Conservation (phyloP, 495 filamentous ascomycete genomes). For the Penicillium verhagenii region DNA sequence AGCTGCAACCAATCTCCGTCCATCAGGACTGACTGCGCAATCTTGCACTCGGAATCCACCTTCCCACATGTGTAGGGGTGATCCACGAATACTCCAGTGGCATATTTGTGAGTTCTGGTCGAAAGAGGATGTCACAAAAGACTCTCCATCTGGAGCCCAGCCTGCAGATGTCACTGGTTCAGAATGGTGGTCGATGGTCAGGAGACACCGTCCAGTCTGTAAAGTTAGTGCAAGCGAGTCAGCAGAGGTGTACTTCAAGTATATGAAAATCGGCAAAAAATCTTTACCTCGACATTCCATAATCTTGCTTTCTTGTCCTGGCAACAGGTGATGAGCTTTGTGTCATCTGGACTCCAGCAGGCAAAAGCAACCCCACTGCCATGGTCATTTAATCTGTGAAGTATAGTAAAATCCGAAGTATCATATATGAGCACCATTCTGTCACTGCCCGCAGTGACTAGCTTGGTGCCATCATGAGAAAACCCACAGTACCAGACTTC, state of each 20-base stretch:
- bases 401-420: constrained; percentile 62
- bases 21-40: constrained; percentile 76
- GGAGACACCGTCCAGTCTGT: constrained; percentile 68
- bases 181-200: constrained; percentile 63
- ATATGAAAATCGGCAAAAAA: background rate
- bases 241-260: background rate
- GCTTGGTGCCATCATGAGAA: constrained; percentile 79
- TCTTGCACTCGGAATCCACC: constrained; percentile 79
- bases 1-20: constrained; percentile 72
- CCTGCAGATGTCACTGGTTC: constrained; percentile 82
- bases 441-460: constrained; percentile 81
- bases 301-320: constrained; percentile 71
- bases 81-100: constrained; percentile 59
- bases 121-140: constrained; percentile 78
- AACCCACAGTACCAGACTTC: constrained; percentile 92
- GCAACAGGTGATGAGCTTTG: constrained; percentile 77
- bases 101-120: constrained; percentile 64
- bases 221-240: constrained; percentile 16
- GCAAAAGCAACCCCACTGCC: constrained; percentile 67
- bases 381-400: constrained; percentile 65
- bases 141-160: constrained; percentile 77
- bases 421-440: constrained; percentile 79
- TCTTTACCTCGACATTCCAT: constrained; percentile 75
- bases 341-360: constrained; percentile 90
- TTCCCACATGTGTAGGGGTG: constrained; percentile 61